Conservation (phyloP, 116 monocot species). For the Phalaenopsis hybrid region DNA sequence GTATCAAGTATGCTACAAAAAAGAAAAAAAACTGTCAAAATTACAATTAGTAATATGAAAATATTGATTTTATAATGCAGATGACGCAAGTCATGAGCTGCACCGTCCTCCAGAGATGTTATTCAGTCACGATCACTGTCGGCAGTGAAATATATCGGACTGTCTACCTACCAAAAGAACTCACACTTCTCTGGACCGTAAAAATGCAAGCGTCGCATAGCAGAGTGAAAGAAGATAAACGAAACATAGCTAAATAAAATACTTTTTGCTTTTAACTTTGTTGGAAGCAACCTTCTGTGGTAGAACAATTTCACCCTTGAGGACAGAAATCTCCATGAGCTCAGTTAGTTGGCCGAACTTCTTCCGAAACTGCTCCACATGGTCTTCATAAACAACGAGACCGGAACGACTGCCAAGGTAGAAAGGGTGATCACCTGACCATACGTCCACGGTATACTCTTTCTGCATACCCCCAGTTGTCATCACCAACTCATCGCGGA, state of each 20-base stretch:
- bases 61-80: no score
- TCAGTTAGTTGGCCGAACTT: conserved; percentile 45
- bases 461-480: conserved; percentile 79
- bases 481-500: conserved; percentile 82
- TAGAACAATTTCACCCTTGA: conserved; percentile 60
- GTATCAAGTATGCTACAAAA: no score
- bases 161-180: no score
- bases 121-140: no score
- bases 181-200: no score
- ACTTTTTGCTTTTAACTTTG: conserved; percentile 49
- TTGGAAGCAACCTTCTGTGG: conserved; percentile 34
- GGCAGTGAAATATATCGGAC: no score
- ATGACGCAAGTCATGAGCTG: no score
- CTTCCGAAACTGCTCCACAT: conserved; percentile 87
- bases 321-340: conserved; percentile 59
- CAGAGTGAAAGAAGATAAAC: not conserved
- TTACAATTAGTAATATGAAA: no score
- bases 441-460: conserved; percentile 78
- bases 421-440: conserved; percentile 95
- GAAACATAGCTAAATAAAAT: conserved; percentile 6
- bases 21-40: no score
- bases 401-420: conserved; percentile 67
- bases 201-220: no score
- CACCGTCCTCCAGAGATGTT: no score
- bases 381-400: conserved; percentile 43